These are phyloP conservation scores for Penicillium daleae DNA, from an alignment of 495 filamentous ascomycete species.

Conservation along the genomic window DNA sequence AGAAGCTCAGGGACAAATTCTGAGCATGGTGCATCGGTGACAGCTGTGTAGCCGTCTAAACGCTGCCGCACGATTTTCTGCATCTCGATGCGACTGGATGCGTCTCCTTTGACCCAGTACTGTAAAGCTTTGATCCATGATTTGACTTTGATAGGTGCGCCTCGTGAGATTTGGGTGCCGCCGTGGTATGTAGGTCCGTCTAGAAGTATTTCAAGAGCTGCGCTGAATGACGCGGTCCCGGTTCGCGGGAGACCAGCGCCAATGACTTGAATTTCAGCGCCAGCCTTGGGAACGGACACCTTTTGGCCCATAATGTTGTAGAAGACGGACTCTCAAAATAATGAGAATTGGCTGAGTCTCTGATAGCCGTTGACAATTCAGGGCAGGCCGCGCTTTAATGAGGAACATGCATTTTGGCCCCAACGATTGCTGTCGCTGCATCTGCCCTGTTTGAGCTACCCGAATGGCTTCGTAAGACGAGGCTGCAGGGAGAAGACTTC, in stretches of 20 bases:
- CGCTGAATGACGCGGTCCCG: constrained; percentile 51
- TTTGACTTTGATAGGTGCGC: constrained; percentile 18
- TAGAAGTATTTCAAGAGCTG: constrained; percentile 47
- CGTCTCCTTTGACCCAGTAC: constrained; percentile 12
- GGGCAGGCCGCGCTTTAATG: not conserved
- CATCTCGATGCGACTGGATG: constrained; percentile 2
- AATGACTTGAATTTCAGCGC: constrained; percentile 43
- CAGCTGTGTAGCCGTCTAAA: constrained; percentile 17
- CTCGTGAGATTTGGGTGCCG: constrained; percentile 24
- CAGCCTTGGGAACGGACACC: not conserved
- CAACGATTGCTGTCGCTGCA: not conserved
- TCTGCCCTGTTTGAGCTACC: no score
- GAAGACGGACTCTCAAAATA: not conserved
- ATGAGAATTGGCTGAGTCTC: not conserved
- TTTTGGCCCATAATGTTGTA: not conserved
- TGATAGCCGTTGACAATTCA: not conserved
- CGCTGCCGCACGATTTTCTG: constrained; percentile 13
- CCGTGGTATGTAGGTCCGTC: constrained; percentile 30
- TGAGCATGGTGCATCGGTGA: constrained; percentile 21
- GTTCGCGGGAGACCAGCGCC: constrained; percentile 53
- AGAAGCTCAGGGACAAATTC: constrained; percentile 21
- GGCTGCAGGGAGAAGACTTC: no score
- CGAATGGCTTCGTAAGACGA: not conserved
- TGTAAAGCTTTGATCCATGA: constrained; percentile 18
- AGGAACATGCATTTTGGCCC: not conserved